phyloP scores from a whole-genome alignment of 225 moss, liverwort and hornwort species.

The Bryum argenteum region DNA sequence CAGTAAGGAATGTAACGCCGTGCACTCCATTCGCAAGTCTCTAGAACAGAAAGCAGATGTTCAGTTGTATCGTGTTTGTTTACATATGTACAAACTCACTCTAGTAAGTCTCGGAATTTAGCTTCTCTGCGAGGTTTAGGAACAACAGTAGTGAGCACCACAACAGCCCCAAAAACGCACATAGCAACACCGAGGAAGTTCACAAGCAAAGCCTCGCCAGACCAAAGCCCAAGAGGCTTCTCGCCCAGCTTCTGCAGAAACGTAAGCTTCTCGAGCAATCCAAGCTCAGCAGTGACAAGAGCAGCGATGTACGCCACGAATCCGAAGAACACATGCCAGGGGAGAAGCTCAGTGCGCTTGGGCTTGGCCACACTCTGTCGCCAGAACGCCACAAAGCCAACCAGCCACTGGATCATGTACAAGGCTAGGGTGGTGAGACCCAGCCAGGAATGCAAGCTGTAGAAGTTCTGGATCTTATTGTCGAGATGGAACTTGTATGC shows the following conservation, averaged over 20 bases:
- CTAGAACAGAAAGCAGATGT: background rate
- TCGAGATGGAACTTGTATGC: constrained; percentile 76
- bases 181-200: constrained; percentile 60
- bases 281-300: constrained; percentile 61
- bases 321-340: constrained; percentile 87
- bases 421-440: constrained; percentile 62
- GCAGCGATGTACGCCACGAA: constrained; percentile 58
- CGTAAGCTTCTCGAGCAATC: constrained; percentile 88
- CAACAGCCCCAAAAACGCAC: constrained; percentile 55
- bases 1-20: background rate
- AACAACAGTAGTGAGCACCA: constrained; percentile 53
- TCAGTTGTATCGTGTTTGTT: no score
- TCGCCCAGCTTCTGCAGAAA: constrained; percentile 63
- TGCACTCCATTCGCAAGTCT: no score
- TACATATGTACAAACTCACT: constrained; percentile 33
- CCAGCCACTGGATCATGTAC: constrained; percentile 73
- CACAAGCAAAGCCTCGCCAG: constrained; percentile 69
- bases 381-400: constrained; percentile 86
- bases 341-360: constrained; percentile 50
- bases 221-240: constrained; percentile 57
- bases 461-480: constrained; percentile 70
- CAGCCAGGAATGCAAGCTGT: constrained; percentile 96
- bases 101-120: constrained; percentile 63
- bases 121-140: constrained; percentile 61
- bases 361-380: constrained; percentile 55